A percentile compares a stretch with the other conserved stretches of the same genome.
phyloP scores from a whole-genome alignment of 2,329 filamentous ascomycete species.

The Alternaria angustiovoidea region DNA sequence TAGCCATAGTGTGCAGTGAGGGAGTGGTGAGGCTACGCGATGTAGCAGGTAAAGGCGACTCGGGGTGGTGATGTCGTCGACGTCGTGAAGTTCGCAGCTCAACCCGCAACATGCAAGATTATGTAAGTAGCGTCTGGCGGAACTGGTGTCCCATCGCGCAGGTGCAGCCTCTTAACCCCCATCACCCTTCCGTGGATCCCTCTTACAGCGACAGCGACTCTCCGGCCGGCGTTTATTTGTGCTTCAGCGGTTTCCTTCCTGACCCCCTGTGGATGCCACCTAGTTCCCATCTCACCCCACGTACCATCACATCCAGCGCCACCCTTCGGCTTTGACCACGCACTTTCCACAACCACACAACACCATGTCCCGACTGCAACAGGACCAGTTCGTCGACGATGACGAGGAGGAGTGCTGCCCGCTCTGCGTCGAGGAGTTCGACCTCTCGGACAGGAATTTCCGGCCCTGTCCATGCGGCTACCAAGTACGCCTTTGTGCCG shows the following conservation, averaged over 20 bases:
- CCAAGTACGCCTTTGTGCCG: conserved; percentile 71
- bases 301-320: conserved; percentile 32
- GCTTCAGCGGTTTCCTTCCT: conserved; percentile 28
- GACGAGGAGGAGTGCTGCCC: conserved; percentile 72
- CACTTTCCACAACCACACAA: conserved; percentile 7
- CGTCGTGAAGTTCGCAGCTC: conserved; percentile 27
- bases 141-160: conserved; percentile 27
- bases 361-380: conserved; percentile 58
- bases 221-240: conserved; percentile 46
- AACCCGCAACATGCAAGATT: conserved; percentile 20
- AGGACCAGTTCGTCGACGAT: conserved; percentile 64
- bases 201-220: conserved; percentile 23
- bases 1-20: conserved; percentile 48
- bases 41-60: conserved; percentile 31
- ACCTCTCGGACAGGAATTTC: conserved; percentile 96
- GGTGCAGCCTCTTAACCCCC: conserved; percentile 35
- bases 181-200: conserved; percentile 35
- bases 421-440: conserved; percentile 98
- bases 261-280: conserved; percentile 9
- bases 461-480: conserved; percentile 97
- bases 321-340: conserved; percentile 27
- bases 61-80: conserved; percentile 37
- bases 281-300: conserved; percentile 14
- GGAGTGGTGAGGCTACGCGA: conserved; percentile 32
- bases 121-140: conserved; percentile 24